These are phyloP conservation scores for Naganishia antarctica DNA, from an alignment of 768 basidiomycete species.

Conservation along the genomic window DNA sequence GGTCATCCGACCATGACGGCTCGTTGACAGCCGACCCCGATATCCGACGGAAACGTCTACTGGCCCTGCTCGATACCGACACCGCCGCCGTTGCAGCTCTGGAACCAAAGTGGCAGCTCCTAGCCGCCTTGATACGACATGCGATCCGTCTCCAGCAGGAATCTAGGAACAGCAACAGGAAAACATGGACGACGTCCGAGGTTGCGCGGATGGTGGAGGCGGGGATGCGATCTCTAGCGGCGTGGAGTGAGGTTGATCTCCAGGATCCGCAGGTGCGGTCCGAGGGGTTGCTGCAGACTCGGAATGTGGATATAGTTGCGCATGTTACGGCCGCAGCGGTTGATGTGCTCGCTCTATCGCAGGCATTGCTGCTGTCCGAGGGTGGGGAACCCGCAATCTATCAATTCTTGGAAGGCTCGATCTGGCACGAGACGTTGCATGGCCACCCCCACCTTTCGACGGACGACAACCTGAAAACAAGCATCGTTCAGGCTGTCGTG, in stretches of 20 bases:
- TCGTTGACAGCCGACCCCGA: neutral
- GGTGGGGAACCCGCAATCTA: neutral
- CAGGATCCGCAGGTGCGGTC: too few relatives aligned
- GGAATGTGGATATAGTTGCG: constrained; percentile 39
- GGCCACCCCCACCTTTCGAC: neutral
- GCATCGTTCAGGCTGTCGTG: neutral
- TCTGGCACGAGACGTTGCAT: constrained; percentile 20
- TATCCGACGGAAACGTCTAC: neutral
- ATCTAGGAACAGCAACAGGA: constrained; percentile 13
- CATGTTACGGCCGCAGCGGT: constrained; percentile 33
- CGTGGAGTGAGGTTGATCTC: neutral
- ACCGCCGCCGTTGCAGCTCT: neutral
- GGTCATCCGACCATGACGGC: neutral
- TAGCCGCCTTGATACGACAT: constrained; percentile 4
- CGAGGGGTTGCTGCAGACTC: constrained; percentile 31
- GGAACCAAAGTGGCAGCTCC: constrained; percentile 1
- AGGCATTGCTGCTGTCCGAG: constrained; percentile 36
- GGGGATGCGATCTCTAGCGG: constrained; percentile 1
- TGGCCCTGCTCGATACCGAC: neutral
- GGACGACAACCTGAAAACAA: neutral
- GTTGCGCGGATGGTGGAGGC: constrained; percentile 15
- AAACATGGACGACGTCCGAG: constrained; percentile 11
- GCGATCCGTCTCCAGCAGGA: constrained; percentile 7
- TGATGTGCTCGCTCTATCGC: constrained; percentile 38
- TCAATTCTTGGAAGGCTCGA: constrained; percentile 26